Conservation (phyloP, 1,284 basidiomycete genomes). For the Apiotrichum siamense region DNA sequence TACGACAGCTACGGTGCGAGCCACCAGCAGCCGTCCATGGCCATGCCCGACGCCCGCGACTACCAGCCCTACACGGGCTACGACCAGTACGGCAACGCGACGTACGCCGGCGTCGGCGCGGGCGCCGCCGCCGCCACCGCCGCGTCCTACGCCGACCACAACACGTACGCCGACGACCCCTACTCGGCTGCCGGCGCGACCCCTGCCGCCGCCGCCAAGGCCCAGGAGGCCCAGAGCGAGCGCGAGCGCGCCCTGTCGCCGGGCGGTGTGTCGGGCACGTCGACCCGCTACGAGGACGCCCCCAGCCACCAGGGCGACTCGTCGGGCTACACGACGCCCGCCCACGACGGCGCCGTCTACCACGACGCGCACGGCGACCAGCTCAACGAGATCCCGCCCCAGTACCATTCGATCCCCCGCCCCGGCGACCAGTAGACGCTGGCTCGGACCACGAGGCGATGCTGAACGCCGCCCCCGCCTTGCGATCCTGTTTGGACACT, state of each 20-base stretch:
- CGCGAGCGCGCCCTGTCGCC: slow-evolving; percentile 13
- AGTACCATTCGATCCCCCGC: too few species aligned
- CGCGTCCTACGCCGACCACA: slow-evolving; percentile 1
- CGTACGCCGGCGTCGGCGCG: slow-evolving; percentile 28
- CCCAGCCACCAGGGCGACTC: background rate
- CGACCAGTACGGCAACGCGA: slow-evolving; percentile 13
- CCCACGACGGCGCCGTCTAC: background rate
- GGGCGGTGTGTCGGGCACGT: background rate
- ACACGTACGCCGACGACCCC: slow-evolving; percentile 16
- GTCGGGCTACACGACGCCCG: background rate
- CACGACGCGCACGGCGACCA: slow-evolving; percentile 17
- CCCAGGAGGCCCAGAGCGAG: slow-evolving; percentile 31
- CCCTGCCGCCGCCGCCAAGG: slow-evolving; percentile 33
- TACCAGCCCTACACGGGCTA: slow-evolving; percentile 20
- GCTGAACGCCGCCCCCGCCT: too few species aligned
- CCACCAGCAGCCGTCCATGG: slow-evolving; percentile 22
- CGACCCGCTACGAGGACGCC: background rate
- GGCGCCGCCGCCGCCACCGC: slow-evolving; percentile 15
- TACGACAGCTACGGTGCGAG: slow-evolving; percentile 4
- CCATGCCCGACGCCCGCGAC: slow-evolving; percentile 41
- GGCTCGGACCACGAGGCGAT: too few species aligned
- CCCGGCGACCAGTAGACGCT: too few species aligned
- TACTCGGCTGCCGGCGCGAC: slow-evolving; percentile 7
- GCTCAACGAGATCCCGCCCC: slow-evolving; percentile 37
- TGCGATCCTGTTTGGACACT: too few species aligned